Evolutionary conservation across 2,329 filamentous ascomycete species (phyloP), one percentile per base, ranked within the genome.

Genomic region (Pyrenophora seminiperda): DNA sequence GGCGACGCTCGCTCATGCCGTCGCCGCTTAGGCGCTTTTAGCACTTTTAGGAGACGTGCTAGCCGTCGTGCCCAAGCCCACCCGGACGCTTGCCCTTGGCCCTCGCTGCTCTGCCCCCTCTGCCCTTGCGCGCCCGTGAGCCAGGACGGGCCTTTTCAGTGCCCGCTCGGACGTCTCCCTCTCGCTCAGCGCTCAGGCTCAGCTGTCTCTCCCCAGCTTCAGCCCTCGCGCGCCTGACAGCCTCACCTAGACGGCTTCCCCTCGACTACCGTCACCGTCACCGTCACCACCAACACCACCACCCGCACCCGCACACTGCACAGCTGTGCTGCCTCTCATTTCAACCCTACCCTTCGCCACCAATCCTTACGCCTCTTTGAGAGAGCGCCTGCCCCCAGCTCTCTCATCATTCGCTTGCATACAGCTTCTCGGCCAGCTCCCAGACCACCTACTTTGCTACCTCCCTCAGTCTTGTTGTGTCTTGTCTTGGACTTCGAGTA

Each of bases 281-380:
- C 24, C 24, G n/a, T n/a, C n/a, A n/a, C n/a, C n/a, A n/a, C n/a
- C n/a, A n/a, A n/a, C n/a, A n/a, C n/a, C n/a, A n/a, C n/a, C n/a
- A n/a, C n/a, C n/a, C n/a, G n/a, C n/a, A 27, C 24, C 24, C 34
- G 63, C 65, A 67, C 66, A 66, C 70, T 58, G 68, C 67, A 64
- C 65, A 47, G 68, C 67, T 63, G 68, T 70, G 67, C 64, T 67
- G 65, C 56, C 69, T 62, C 61, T 70, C 69, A 43, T 70, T 71
- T 61, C 41, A 48, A 27, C 44, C 56, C 41, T 49, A 45, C 54
- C 40, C 38, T 54, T 59, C 49, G 38, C 31, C 52, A n/a, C 47
- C 24, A 27, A 42, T 42, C 38, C 34, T 18, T 41, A 32, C 49
- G 46, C 61, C 68, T 72, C 70, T 73, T 73, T 71, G 70, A 73